Base-by-base conservation (phyloP, 345 rosid genomes). In the Adansonia digitata region DNA sequence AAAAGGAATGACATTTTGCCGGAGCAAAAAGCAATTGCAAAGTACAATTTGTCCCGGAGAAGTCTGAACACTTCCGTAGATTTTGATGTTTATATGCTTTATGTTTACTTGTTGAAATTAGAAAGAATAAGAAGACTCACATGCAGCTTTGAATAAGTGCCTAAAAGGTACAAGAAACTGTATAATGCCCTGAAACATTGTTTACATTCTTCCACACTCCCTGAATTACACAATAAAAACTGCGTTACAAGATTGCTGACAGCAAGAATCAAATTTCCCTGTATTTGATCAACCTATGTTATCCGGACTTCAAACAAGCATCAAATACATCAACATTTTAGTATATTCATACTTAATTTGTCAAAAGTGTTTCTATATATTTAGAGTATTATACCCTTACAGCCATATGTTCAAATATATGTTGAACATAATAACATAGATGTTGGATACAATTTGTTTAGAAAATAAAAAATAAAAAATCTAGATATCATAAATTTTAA, bases 131-230 rank as follows among this genome's bases (percentile, higher is more conserved):
- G 63, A 53, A 29, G 40, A 77, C 82, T 86, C 67, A 86, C 89
- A 79, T 84, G 79, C 68, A 87, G 87, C 80, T 86, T 86, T 22
- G 71, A 75, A 79, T 82, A 86, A 49, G 87, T 84, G 69, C 83
- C 83, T 60, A 84, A 68, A 2, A 69, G 75, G 69, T 77, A 81
- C 74, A 86, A 80, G 61, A 82, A 86, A 40, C 51, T 82, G 59
- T 83, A 86, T 73, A 86, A 57, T 62, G 57, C 78, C 78, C 76
- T 75, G 77, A 86, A 83, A 39, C 74, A 80, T 66, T 84, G 85
- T 75, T 77, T 83, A 46, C 83, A 65, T 69, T 84, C 89, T 71
- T 84, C 85, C 43, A 77, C 64, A 61, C 79, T 81, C 52, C 87
- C 85, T 86, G 79, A 69, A 76, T 4, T 5, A 60, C 7, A 29